phyloP scores from a whole-genome alignment of 2,329 filamentous ascomycete genomes.

The Thielaviopsis punctulata region DNA sequence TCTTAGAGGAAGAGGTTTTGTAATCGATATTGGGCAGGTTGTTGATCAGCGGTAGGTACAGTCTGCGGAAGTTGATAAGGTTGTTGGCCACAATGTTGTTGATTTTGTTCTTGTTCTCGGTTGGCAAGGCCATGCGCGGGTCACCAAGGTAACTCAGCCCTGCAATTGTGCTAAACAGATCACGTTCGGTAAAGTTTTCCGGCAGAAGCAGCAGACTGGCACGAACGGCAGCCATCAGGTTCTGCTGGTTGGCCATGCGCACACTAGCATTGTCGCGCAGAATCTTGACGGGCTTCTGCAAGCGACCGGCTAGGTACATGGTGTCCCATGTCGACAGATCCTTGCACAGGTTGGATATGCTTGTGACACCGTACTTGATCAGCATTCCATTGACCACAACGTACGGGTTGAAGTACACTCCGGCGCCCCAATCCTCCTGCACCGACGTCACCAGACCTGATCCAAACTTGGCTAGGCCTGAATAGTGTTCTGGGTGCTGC shows the following conservation, averaged over 20 bases:
- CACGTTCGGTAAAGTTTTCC: constrained; percentile 63
- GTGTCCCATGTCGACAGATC: constrained; percentile 88
- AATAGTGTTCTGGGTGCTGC: constrained; percentile 87
- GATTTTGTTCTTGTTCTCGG: constrained; percentile 84
- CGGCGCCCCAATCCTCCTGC: constrained; percentile 78
- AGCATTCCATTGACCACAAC: constrained; percentile 86
- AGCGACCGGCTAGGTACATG: constrained; percentile 82
- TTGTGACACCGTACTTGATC: constrained; percentile 96
- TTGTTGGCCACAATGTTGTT: constrained; percentile 88
- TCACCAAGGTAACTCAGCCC: constrained; percentile 90
- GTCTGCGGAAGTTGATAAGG: constrained; percentile 72
- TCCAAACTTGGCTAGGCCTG: constrained; percentile 62
- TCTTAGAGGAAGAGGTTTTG: constrained; percentile 45
- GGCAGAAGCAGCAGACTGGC: constrained; percentile 79
- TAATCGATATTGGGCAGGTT: constrained; percentile 81
- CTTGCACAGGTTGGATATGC: constrained; percentile 70
- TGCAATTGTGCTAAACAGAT: constrained; percentile 82
- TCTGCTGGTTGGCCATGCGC: constrained; percentile 87
- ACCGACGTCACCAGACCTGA: constrained; percentile 72
- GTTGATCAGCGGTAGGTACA: constrained; percentile 79
- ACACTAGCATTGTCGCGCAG: constrained; percentile 84
- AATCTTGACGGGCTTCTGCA: constrained; percentile 97
- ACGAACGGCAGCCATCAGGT: constrained; percentile 78
- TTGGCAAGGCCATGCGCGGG: constrained; percentile 80
- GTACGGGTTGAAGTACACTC: constrained; percentile 95